These are phyloP conservation scores for Penicillium sp. DNA, from an alignment of 2,329 filamentous ascomycete species.

Conservation along the genomic window DNA sequence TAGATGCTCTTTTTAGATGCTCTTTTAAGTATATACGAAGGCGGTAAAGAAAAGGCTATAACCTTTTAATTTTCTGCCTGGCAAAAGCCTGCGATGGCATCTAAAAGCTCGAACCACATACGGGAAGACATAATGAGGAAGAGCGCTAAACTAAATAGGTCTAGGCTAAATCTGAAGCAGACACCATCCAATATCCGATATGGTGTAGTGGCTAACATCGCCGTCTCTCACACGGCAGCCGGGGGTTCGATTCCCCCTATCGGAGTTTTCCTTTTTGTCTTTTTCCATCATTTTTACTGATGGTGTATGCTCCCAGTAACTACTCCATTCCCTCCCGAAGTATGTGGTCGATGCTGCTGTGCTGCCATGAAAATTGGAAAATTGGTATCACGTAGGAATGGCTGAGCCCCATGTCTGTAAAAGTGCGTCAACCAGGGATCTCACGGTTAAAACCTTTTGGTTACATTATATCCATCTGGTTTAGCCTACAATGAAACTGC, in stretches of 20 bases:
- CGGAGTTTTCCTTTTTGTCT: slow-evolving; percentile 17
- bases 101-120: too few species aligned
- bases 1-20: too few species aligned
- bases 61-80: too few species aligned
- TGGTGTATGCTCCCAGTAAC: neutral
- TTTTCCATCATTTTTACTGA: neutral
- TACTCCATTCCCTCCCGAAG: neutral
- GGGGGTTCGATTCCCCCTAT: slow-evolving; percentile 33
- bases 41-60: too few species aligned
- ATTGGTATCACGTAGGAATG: neutral
- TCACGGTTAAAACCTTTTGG: neutral
- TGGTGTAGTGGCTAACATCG: slow-evolving; percentile 34
- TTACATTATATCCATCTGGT: neutral
- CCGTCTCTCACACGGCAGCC: slow-evolving; percentile 31
- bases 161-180: too few species aligned
- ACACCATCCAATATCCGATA: slow-evolving; percentile 14
- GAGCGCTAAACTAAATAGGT: too few species aligned
- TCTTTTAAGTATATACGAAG: too few species aligned
- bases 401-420: neutral
- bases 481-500: neutral
- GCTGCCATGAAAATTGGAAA: neutral
- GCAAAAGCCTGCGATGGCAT: too few species aligned
- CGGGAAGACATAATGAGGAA: too few species aligned
- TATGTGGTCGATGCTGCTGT: neutral
- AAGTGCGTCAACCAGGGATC: neutral